A percentile compares a stretch with the other conserved stretches of the same genome.
Conservation (phyloP, 179 eudicot genomes). For the Spinacia oleracea region DNA sequence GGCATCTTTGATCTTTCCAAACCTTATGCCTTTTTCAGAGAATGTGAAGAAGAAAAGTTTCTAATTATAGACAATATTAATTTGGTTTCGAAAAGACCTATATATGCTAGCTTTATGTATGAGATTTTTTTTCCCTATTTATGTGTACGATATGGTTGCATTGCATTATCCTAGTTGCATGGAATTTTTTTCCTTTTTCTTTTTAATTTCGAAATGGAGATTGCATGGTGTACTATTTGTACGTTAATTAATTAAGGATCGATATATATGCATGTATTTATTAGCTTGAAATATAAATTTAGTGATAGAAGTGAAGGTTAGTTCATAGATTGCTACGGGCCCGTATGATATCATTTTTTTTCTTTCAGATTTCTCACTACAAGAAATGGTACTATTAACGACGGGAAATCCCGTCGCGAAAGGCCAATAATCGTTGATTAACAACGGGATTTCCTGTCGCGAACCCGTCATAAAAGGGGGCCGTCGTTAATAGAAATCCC, state of each 20-base stretch:
- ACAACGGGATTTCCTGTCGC: no score
- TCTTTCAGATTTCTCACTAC: no score
- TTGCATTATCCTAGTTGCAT: constrained; percentile 5
- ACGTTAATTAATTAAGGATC: neutral
- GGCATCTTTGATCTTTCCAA: constrained; percentile 28
- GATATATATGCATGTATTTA: neutral
- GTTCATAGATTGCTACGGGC: no score
- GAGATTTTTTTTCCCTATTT: neutral
- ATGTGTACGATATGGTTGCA: neutral
- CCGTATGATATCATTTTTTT: no score
- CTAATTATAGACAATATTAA: neutral
- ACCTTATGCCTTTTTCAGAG: neutral
- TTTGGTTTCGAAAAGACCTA: constrained; percentile 13
- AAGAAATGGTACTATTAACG: no score
- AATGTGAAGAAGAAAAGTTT: constrained; percentile 7
- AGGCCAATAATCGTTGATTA: no score
- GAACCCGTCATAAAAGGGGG: no score
- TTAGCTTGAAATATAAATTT: neutral
- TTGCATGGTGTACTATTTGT: constrained; percentile 1
- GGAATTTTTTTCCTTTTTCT: neutral
- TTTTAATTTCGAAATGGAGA: neutral
- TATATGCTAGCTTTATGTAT: constrained; percentile 14
- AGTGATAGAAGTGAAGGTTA: no score
- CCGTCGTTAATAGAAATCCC: no score
- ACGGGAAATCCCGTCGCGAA: no score